These are phyloP conservation scores for Chrysanthemum makinoi DNA, from an alignment of 129 eudicot species.

Conservation along the genomic window DNA sequence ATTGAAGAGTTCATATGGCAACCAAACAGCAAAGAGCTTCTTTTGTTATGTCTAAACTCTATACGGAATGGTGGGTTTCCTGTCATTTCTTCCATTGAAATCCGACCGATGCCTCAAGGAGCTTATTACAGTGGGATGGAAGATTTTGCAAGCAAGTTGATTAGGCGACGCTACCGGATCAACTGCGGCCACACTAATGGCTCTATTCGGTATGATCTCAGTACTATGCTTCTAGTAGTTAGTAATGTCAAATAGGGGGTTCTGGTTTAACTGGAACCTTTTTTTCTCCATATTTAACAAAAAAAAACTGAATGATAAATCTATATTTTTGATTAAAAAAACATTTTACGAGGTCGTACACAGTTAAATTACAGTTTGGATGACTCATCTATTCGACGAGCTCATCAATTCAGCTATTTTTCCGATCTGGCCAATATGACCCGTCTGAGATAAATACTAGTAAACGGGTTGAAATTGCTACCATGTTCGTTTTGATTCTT, in stretches of 20 bases:
- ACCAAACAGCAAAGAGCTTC: conserved; percentile 44
- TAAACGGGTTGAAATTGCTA: not conserved
- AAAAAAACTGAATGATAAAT: too few relatives aligned
- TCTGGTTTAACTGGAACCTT: too few relatives aligned
- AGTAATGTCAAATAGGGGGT: not conserved
- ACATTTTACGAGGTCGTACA: too few relatives aligned
- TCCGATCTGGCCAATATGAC: not conserved
- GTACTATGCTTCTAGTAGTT: not conserved
- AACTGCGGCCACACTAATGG: conserved; percentile 78
- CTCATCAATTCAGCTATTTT: not conserved
- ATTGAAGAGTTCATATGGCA: conserved; percentile 74
- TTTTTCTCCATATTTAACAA: too few relatives aligned
- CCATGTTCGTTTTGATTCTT: conserved; percentile 7
- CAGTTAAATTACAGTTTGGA: too few relatives aligned
- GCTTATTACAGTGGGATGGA: conserved; percentile 53
- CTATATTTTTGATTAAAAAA: too few relatives aligned
- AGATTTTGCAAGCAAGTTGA: conserved; percentile 41
- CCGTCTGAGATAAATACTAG: not conserved
- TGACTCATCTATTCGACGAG: too few relatives aligned
- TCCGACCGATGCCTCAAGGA: conserved; percentile 77
- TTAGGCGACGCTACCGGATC: conserved; percentile 64
- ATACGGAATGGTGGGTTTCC: conserved; percentile 72
- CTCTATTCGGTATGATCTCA: conserved; percentile 51
- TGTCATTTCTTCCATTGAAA: conserved; percentile 74
- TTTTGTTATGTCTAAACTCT: conserved; percentile 62